Conservation (phyloP, 192 early-diverging fungal genomes). For the Piromyces finnis region DNA sequence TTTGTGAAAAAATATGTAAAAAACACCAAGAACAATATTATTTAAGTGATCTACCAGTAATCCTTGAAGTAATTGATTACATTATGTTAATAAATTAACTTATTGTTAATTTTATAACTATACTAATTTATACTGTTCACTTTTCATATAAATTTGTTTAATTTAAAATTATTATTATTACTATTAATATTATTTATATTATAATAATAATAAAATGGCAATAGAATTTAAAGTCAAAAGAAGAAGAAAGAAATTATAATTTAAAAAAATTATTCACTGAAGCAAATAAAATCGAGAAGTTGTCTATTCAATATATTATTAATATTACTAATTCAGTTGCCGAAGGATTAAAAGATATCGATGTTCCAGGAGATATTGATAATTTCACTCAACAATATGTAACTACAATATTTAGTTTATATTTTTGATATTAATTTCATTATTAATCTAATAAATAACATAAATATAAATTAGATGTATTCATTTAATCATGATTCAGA, state of each 20-base stretch:
- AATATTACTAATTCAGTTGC: background rate
- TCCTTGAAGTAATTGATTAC: background rate
- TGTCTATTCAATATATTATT: background rate
- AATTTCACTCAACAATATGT: background rate
- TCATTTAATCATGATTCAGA: background rate
- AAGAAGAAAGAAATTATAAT: background rate
- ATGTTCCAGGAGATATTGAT: background rate
- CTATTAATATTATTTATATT: too few relatives aligned
- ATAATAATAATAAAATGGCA: too few relatives aligned
- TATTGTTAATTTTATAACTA: too few relatives aligned
- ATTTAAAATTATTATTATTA: too few relatives aligned
- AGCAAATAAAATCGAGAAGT: background rate
- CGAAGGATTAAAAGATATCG: background rate
- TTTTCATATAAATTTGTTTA: too few relatives aligned
- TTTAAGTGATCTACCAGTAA: background rate
- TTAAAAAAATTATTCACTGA: background rate
- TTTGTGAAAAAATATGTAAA: background rate
- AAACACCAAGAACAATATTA: background rate
- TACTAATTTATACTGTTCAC: too few relatives aligned
- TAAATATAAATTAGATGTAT: background rate
- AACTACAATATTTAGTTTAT: background rate
- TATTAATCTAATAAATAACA: too few relatives aligned
- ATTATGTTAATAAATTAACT: too few relatives aligned
- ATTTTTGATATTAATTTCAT: too few relatives aligned
- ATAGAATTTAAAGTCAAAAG: background rate